A percentile compares a stretch with the other conserved stretches of the same genome.
phyloP scores from a whole-genome alignment of 2,329 filamentous ascomycete species.

The Xylaria sp. region DNA sequence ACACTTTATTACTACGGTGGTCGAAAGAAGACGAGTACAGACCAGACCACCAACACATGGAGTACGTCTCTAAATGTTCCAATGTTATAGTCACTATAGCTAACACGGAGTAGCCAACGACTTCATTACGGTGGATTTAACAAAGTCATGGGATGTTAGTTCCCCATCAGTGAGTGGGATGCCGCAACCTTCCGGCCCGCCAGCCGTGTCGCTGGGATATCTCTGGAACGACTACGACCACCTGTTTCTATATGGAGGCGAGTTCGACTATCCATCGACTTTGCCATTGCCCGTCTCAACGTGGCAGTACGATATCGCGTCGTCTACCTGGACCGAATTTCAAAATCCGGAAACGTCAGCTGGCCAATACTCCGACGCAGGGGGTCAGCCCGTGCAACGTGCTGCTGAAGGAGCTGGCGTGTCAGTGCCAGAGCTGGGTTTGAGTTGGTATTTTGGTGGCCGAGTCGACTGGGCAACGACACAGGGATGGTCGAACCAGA shows the following conservation, averaged over 20 bases:
- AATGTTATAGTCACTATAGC: constrained; percentile 14
- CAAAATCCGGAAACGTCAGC: constrained; percentile 68
- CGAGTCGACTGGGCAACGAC: constrained; percentile 73
- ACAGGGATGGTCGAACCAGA: constrained; percentile 73
- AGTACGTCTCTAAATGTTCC: constrained; percentile 59
- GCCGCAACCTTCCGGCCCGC: constrained; percentile 73
- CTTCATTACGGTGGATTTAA: constrained; percentile 77
- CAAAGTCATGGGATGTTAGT: constrained; percentile 75
- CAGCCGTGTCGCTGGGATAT: constrained; percentile 77
- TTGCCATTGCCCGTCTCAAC: constrained; percentile 69
- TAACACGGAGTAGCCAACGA: constrained; percentile 67
- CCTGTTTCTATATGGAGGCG: constrained; percentile 78
- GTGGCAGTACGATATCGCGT: constrained; percentile 76
- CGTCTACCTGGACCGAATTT: constrained; percentile 71
- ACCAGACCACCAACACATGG: constrained; percentile 74
- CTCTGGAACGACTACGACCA: constrained; percentile 78
- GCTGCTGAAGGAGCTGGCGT: constrained; percentile 79
- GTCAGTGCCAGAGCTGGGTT: constrained; percentile 74
- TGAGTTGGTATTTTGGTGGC: constrained; percentile 83
- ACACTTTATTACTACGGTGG: constrained; percentile 83
- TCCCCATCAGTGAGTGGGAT: constrained; percentile 72
- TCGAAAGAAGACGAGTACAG: constrained; percentile 66
- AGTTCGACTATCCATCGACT: constrained; percentile 73
- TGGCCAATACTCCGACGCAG: constrained; percentile 70
- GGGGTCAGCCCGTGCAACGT: constrained; percentile 69